Conservation (phyloP, 345 rosid species). For the Eucalyptus pumila region DNA sequence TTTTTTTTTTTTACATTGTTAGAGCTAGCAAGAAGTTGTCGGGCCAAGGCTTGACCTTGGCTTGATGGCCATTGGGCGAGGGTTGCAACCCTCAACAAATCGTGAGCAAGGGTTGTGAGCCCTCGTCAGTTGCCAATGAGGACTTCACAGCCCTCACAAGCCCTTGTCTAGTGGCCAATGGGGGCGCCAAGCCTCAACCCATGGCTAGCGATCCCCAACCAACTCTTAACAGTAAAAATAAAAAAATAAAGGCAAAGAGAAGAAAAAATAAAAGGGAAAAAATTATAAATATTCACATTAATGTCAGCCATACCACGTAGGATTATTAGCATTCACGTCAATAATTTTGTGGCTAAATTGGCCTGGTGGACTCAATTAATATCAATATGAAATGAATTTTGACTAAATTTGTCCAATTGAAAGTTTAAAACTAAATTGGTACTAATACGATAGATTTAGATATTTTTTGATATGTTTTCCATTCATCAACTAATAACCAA, state of each 20-base stretch:
- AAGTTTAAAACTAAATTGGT: no score
- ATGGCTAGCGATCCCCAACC: background rate
- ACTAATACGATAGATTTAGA: no score
- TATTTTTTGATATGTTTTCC: no score
- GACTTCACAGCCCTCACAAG: background rate
- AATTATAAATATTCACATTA: no score
- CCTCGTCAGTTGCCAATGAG: background rate
- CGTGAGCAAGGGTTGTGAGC: background rate
- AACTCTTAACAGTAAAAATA: no score
- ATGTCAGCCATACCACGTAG: no score
- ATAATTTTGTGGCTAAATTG: no score
- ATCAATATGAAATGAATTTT: no score
- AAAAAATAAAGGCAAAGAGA: background rate
- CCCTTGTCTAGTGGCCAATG: background rate
- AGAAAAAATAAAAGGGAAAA: no score
- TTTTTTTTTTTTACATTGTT: accelerated
- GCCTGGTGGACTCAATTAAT: background rate
- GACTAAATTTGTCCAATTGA: background rate
- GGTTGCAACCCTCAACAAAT: background rate
- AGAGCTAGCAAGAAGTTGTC: background rate
- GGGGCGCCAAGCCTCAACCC: background rate
- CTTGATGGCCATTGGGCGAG: accelerated
- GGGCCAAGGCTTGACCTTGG: background rate
- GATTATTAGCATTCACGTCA: no score
- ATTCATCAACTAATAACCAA: background rate